Evolutionary conservation across 2,329 filamentous ascomycete species (phyloP).

Genomic region (Didymella pinodella): DNA sequence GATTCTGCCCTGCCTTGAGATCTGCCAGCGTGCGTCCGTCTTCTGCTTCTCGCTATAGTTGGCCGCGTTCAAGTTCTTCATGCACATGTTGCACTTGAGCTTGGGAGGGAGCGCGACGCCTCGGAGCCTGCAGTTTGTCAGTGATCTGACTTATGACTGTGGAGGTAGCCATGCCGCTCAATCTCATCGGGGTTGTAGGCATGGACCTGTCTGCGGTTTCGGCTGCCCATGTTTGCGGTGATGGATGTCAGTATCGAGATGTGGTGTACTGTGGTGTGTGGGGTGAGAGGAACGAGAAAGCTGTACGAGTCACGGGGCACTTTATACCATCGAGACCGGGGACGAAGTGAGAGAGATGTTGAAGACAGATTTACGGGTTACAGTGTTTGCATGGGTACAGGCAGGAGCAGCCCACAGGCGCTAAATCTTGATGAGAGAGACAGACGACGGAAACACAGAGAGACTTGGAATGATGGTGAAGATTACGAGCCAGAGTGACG

Average conservation of each 20-base stretch:
- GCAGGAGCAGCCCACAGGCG: conserved; percentile 1
- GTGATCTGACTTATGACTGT: not conserved
- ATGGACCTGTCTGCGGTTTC: conserved; percentile 10
- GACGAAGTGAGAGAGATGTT: conserved; percentile 4
- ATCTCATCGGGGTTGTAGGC: conserved; percentile 27
- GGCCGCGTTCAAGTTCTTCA: conserved; percentile 48
- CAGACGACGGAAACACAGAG: not conserved
- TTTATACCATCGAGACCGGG: not conserved
- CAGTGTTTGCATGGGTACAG: not conserved
- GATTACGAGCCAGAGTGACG: not conserved
- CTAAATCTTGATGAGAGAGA: not conserved
- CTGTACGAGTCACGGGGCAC: not conserved
- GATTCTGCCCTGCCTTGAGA: conserved; percentile 24
- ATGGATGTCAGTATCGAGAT: not conserved
- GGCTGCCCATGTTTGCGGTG: conserved; percentile 1
- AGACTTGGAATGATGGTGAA: not conserved
- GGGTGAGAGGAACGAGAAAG: not conserved
- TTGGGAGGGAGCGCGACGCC: conserved; percentile 33
- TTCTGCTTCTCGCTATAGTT: conserved; percentile 60
- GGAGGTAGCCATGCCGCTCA: conserved; percentile 14
- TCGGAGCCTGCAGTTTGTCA: conserved; percentile 26
- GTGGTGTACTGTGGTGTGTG: not conserved
- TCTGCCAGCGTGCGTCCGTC: conserved; percentile 38
- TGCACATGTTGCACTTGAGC: conserved; percentile 58
- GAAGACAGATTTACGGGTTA: not conserved